Base-by-base conservation (phyloP, 345 rosid genomes). In the Dipteronia dyeriana region DNA sequence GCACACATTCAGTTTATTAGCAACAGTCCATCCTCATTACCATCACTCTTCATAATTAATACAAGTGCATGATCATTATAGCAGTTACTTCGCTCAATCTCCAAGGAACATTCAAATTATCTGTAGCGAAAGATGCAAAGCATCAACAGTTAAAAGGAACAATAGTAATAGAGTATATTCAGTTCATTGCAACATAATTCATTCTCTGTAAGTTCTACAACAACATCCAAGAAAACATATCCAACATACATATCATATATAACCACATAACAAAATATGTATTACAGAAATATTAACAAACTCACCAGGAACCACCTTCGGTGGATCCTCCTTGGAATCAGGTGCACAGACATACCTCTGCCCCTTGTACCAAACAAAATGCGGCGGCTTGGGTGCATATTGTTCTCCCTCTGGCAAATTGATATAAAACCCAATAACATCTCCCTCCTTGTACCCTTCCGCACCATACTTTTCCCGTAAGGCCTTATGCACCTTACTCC, bases 401-500 rank as follows among this genome's bases (percentile, higher is more conserved):
- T 77, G 66, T 20, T 79, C 92, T 23, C 99, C 99, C 65, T 91
- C 99, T 0, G 98, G 98, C 80, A 96, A 85, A 80, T 85, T 96
- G 20, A 96, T 89, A 76, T 92, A 96, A 80, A 92, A 92, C 12
- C 99, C 99, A 77, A 92, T 87, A 72, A 96, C 95, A 85, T 96
- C 98, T 3, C 94, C 95, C 84, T 96, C 98, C 68, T 88, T 91
- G 31, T 94, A 96, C 67, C 99, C 97, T 85, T 89, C 97, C 53
- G 88, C 94, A 34, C 93, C 97, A 84, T 92, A 94, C 83, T 83
- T 90, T 85, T 88, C 98, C 78, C 97, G 90, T 83, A 86, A 80
- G 64, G 98, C 99, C 86, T 94, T 96, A 61, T 96, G 99, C 76
- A 96, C 86, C 90, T 96, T 96, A 80, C 97, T 90, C 71, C 99